These are phyloP conservation scores for Macaranga tanarius DNA, from an alignment of 441 rosid genomes.

Conservation along the genomic window DNA sequence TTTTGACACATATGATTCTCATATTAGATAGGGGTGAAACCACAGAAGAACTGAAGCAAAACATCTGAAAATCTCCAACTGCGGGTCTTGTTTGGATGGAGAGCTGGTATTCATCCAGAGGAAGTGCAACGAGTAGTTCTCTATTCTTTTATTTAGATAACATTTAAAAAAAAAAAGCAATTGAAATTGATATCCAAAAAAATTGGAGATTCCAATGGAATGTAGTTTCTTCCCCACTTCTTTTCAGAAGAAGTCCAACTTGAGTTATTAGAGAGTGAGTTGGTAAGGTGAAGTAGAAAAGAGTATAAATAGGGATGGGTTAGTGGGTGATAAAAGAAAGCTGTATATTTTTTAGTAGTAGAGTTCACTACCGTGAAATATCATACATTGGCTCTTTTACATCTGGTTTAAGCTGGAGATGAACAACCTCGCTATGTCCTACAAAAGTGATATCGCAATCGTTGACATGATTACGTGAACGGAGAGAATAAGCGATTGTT, in stretches of 20 bases:
- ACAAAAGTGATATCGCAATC: too few relatives aligned
- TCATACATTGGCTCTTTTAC: too few relatives aligned
- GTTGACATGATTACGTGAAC: too few relatives aligned
- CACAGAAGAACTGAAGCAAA: not conserved
- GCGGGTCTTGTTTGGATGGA: slow-evolving; percentile 4
- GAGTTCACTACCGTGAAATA: too few relatives aligned
- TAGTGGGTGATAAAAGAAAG: slow-evolving; percentile 10
- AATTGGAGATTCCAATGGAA: slow-evolving; percentile 8
- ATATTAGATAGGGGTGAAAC: slow-evolving; percentile 34
- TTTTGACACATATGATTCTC: slow-evolving; percentile 53
- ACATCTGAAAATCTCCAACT: slow-evolving; percentile 1
- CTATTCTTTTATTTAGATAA: not conserved
- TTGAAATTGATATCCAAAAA: slow-evolving; percentile 19
- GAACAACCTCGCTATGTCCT: too few relatives aligned
- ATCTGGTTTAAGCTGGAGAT: too few relatives aligned
- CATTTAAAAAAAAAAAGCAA: not conserved
- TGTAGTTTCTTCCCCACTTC: slow-evolving; percentile 31
- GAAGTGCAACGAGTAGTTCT: not conserved
- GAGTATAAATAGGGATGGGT: not conserved
- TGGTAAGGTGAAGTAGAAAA: slow-evolving; percentile 32
- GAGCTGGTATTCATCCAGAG: too few relatives aligned
- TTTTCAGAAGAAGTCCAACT: slow-evolving; percentile 32
- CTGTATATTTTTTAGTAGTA: too few relatives aligned
- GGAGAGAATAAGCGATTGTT: too few relatives aligned
- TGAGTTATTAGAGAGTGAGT: slow-evolving; percentile 31